Conservation (phyloP, 1,284 basidiomycete genomes). For the Trametes polyzona region DNA sequence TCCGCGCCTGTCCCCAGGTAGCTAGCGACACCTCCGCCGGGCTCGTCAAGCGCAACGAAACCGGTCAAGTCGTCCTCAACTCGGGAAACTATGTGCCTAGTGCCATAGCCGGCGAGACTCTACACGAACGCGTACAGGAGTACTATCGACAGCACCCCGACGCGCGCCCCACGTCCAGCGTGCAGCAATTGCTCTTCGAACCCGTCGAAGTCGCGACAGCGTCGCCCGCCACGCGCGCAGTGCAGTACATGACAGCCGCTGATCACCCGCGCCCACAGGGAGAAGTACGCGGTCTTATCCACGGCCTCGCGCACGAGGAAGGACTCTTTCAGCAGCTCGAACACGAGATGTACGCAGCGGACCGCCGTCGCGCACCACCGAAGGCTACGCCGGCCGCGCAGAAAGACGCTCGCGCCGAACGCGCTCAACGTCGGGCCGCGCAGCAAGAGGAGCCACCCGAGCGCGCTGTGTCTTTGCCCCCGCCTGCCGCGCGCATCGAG, state of each 20-base stretch:
- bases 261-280: neutral
- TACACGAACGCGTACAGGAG: conserved; percentile 12
- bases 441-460: neutral
- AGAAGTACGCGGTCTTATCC: neutral
- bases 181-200: conserved; percentile 1
- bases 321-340: conserved; percentile 1
- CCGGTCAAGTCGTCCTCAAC: conserved; percentile 7
- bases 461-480: neutral
- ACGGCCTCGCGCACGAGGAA: neutral
- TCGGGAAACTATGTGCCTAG: conserved; percentile 5
- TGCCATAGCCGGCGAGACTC: neutral
- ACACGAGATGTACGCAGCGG: neutral
- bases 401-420: neutral
- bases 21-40: conserved; percentile 9
- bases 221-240: neutral
- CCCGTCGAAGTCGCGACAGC: neutral
- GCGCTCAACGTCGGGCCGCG: neutral
- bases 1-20: conserved; percentile 6
- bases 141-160: neutral
- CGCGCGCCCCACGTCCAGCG: neutral
- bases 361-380: neutral
- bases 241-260: neutral
- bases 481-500: neutral
- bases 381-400: neutral
- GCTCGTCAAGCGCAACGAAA: neutral